A percentile compares a stretch with the other conserved stretches of the same genome.
phyloP scores from a whole-genome alignment of 2,329 filamentous ascomycete genomes.

The Fusarium annulatum region DNA sequence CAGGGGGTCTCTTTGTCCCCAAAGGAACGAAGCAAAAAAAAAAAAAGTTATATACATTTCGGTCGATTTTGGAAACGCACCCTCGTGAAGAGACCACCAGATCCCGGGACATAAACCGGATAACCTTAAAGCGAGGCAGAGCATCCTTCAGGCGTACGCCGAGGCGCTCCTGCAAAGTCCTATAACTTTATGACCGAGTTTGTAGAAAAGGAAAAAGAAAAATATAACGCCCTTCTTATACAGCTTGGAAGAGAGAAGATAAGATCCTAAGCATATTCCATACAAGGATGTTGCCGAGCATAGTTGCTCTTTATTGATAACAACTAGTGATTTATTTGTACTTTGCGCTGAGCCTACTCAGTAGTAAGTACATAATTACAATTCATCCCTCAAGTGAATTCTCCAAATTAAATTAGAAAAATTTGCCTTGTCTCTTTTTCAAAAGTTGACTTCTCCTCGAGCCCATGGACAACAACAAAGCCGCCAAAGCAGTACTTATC shows the following conservation, averaged over 20 bases:
- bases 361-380: not conserved
- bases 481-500: not conserved
- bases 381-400: not conserved
- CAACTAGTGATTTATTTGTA: not conserved
- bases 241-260: not conserved
- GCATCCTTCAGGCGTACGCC: not conserved
- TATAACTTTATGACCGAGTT: too few relatives aligned
- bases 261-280: not conserved
- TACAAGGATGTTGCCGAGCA: not conserved
- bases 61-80: not conserved
- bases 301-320: not conserved
- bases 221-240: fast-evolving
- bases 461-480: not conserved
- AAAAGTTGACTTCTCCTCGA: not conserved
- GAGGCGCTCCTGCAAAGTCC: not conserved
- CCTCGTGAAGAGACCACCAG: not conserved
- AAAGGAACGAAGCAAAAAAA: fast-evolving
- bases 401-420: not conserved
- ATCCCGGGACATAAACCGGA: not conserved
- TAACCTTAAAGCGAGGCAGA: not conserved
- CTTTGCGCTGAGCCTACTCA: not conserved
- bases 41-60: not conserved
- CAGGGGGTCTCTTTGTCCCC: fast-evolving
- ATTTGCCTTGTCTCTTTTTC: fast-evolving
- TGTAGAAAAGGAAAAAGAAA: not conserved